A percentile compares a stretch with the other conserved stretches of the same genome.
phyloP scores from a whole-genome alignment of 1,284 basidiomycete genomes.

The Macrocystidia cucumis region DNA sequence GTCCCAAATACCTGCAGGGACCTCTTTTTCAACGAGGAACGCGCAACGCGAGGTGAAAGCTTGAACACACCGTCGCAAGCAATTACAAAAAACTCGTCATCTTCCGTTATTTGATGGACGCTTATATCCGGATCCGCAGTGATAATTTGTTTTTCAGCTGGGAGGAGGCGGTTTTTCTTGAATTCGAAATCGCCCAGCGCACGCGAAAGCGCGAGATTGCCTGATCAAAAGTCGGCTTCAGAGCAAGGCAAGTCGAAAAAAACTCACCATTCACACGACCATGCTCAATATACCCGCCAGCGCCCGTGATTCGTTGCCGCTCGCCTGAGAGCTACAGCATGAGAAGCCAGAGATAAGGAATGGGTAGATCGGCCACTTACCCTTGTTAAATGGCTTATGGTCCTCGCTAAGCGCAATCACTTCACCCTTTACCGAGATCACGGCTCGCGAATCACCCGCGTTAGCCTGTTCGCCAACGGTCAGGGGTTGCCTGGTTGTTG shows the following conservation, averaged over 20 bases:
- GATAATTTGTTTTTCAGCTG: constrained; percentile 90
- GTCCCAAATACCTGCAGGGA: constrained; percentile 89
- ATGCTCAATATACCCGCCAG: constrained; percentile 97
- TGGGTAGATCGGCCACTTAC: constrained; percentile 33
- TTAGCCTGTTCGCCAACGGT: constrained; percentile 67
- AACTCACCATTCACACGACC: constrained; percentile 91
- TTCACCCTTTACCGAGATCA: constrained; percentile 82
- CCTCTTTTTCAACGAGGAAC: constrained; percentile 9
- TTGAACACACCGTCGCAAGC: constrained; percentile 85
- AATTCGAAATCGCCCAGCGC: constrained; percentile 99
- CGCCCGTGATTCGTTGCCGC: constrained; percentile 79
- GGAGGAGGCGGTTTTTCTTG: constrained; percentile 85
- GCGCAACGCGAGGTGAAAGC: constrained; percentile 3
- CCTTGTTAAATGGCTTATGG: constrained; percentile 90
- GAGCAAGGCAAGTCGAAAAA: neutral
- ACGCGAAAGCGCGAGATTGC: constrained; percentile 92
- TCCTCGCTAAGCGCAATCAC: constrained; percentile 89
- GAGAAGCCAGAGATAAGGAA: constrained; percentile 5
- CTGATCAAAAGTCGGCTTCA: constrained; percentile 29
- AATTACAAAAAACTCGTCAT: constrained; percentile 95
- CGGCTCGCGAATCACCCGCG: constrained; percentile 93
- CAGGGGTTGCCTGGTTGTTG: constrained; percentile 3
- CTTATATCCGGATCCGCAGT: constrained; percentile 93
- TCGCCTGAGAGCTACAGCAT: constrained; percentile 49
- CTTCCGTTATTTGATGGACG: constrained; percentile 71